Evolutionary conservation across 768 basidiomycete genomes (phyloP), one percentile per base, ranked within the genome.

Genomic region (Boletellus sp.): DNA sequence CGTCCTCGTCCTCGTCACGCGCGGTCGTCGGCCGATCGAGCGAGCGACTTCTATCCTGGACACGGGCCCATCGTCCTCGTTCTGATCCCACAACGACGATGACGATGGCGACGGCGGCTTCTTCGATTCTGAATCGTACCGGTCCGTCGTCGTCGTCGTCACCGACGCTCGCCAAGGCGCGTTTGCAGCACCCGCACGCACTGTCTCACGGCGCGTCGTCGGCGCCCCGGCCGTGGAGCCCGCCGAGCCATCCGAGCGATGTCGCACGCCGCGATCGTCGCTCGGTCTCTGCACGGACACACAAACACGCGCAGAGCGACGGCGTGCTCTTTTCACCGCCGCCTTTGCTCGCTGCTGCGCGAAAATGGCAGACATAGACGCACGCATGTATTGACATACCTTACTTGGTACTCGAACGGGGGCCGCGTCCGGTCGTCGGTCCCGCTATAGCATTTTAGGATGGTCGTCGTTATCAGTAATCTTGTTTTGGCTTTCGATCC

Each of bases 31-130:
- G 19, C 38, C 47, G 33, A 62, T 55, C 47, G 33, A 38, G 42
- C 16, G 43, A 40, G 26, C 49, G 37, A 20, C 54, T 64, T 61
- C 54, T 54, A 54, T 62, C 42, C 41, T 62, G 53, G 48, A 53
- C 33, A 38, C 46, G 15, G 13, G 51, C 16, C 23, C 17, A 26
- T 46, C 45, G 45, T 48, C 48, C 8, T 7, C n/a, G 22, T 17
- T 38, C 19, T 6, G 34, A 38, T 47, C 34, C 19, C 24, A 19
- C 28, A n/a, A 35, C 35, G 44, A 26, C 35, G 45, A 39, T 28
- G 32, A n/a, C 45, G 22, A 37, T 37, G 46, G 47, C 47, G 36
- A 47, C 35, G 33, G 45, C 39, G 17, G n/a, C 48, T 40, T 44
- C 37, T 36, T 20, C 10, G 34, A 38, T 15, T 35, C 45, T 26